phyloP scores from a whole-genome alignment of 1,284 basidiomycete genomes.

The Macrocystidia cucumis region DNA sequence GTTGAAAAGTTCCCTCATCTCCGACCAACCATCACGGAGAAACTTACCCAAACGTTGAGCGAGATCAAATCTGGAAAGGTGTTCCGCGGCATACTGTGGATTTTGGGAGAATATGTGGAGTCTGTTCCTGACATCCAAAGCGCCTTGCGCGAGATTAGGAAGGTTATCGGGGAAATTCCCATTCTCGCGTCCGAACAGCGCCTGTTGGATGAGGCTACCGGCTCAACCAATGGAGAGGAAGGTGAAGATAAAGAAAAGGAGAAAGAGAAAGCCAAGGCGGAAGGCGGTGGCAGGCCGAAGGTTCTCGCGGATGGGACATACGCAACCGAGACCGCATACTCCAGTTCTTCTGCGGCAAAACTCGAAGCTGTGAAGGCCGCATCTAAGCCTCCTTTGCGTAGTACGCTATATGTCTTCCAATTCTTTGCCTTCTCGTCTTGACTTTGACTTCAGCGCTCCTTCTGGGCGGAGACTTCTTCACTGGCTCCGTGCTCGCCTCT shows the following conservation, averaged over 20 bases:
- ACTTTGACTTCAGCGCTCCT: slow-evolving; percentile 55
- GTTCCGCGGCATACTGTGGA: slow-evolving; percentile 96
- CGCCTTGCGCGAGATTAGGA: slow-evolving; percentile 78
- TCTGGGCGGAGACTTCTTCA: slow-evolving; percentile 96
- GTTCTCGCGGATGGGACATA: slow-evolving; percentile 97
- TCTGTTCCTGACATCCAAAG: slow-evolving; percentile 58
- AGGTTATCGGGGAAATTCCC: slow-evolving; percentile 92
- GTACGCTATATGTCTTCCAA: slow-evolving; percentile 26
- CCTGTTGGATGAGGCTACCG: slow-evolving; percentile 68
- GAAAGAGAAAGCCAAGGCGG: slow-evolving; percentile 30
- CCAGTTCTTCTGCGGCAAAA: slow-evolving; percentile 57
- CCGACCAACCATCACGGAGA: slow-evolving; percentile 79
- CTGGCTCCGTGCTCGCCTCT: slow-evolving; percentile 83
- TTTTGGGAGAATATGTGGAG: slow-evolving; percentile 92
- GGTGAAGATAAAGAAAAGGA: slow-evolving; percentile 34
- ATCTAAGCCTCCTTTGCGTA: slow-evolving; percentile 85
- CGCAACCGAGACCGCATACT: slow-evolving; percentile 93
- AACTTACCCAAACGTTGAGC: slow-evolving; percentile 77
- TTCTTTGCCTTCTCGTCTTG: slow-evolving; percentile 6
- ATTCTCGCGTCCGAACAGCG: slow-evolving; percentile 89
- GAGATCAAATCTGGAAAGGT: slow-evolving; percentile 98
- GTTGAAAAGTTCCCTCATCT: slow-evolving; percentile 97
- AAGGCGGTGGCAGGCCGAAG: slow-evolving; percentile 36
- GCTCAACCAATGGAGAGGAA: slow-evolving; percentile 34
- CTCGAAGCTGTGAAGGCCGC: slow-evolving; percentile 82